phyloP scores from a whole-genome alignment of 805 yeast genomes.

The Myxozyma melibiosi region DNA sequence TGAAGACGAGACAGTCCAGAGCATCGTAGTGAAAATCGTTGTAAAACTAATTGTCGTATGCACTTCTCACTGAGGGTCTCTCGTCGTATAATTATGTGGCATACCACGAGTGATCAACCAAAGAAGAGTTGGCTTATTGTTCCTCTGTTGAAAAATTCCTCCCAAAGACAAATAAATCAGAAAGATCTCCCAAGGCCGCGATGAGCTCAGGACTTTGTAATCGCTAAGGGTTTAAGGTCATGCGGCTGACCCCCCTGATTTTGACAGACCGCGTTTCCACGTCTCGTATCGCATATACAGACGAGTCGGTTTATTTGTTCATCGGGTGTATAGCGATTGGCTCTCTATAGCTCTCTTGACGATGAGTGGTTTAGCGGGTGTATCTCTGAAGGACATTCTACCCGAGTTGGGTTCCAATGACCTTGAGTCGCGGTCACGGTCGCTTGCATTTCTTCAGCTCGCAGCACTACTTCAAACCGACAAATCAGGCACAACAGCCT shows the following conservation, averaged over 20 bases:
- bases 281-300: neutral
- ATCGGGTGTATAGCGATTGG: neutral
- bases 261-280: neutral
- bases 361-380: neutral
- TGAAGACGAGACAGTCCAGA: too few relatives aligned
- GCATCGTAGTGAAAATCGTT: too few relatives aligned
- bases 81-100: too few relatives aligned
- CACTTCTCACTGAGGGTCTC: too few relatives aligned
- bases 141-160: too few relatives aligned
- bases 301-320: neutral
- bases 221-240: neutral
- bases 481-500: neutral
- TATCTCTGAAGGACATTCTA: constrained; percentile 6
- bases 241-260: constrained; percentile 9
- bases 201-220: neutral
- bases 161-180: too few relatives aligned
- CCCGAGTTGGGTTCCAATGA: constrained; percentile 5
- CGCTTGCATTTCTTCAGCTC: constrained; percentile 21
- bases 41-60: too few relatives aligned
- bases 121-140: too few relatives aligned
- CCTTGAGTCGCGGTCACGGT: constrained; percentile 16
- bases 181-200: constrained; percentile 12
- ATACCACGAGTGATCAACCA: too few relatives aligned
- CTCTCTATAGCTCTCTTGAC: neutral
- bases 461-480: constrained; percentile 20